phyloP scores from a whole-genome alignment of 106 monocot species.

The Triglochin maritima region DNA sequence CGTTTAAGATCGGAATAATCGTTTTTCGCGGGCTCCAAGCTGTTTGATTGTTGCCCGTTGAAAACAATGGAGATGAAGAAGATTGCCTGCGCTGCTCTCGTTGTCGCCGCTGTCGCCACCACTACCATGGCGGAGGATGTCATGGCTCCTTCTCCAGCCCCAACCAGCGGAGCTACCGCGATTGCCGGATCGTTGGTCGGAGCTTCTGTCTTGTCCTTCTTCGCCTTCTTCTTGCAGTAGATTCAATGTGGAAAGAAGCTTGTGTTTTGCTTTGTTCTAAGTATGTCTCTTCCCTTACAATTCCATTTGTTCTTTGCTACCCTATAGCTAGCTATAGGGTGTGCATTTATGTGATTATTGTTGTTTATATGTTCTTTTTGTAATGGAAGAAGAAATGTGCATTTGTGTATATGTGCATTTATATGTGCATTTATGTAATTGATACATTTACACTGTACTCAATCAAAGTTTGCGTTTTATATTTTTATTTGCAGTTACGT shows the following conservation, averaged over 20 bases:
- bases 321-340: no score
- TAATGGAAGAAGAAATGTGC: no score
- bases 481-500: no score
- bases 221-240: constrained; percentile 53
- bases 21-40: no score
- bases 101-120: constrained; percentile 31
- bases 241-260: background rate
- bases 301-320: background rate
- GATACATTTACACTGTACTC: no score
- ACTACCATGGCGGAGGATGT: constrained; percentile 31
- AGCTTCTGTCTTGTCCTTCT: constrained; percentile 57
- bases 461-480: no score
- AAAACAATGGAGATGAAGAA: constrained; percentile 73
- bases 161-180: constrained; percentile 24
- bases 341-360: no score
- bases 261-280: background rate
- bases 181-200: constrained; percentile 33
- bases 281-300: background rate
- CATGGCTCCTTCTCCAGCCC: constrained; percentile 28
- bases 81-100: constrained; percentile 46
- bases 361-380: no score
- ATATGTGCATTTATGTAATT: no score
- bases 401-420: no score
- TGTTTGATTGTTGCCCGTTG: no score
- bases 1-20: no score